Evolutionary conservation across 306 rosid genomes (phyloP).

Genomic region (Alnus glutinosa): DNA sequence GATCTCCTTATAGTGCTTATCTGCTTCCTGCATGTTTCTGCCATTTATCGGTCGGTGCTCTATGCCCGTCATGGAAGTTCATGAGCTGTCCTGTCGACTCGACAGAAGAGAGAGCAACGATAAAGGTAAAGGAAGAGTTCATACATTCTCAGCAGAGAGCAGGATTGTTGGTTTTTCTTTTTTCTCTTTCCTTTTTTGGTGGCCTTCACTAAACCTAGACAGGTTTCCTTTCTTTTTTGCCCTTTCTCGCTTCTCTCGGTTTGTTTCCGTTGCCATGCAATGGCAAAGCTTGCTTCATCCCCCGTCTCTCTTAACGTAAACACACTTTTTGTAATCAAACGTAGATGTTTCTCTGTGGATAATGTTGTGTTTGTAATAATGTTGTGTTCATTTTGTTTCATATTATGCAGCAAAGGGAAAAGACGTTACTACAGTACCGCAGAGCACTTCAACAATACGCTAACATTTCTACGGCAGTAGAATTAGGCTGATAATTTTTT

Average conservation of each 20-base stretch:
- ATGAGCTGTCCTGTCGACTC: slow-evolving; percentile 9
- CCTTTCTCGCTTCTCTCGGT: neutral
- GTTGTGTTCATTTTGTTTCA: too few relatives aligned
- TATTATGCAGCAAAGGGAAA: neutral
- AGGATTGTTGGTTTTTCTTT: neutral
- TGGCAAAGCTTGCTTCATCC: too few relatives aligned
- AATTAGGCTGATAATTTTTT: too few relatives aligned
- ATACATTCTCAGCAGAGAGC: neutral
- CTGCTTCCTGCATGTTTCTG: slow-evolving; percentile 75
- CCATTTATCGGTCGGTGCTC: slow-evolving; percentile 76
- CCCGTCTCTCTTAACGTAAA: too few relatives aligned
- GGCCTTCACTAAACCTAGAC: neutral
- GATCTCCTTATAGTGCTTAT: slow-evolving; percentile 65
- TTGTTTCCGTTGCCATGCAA: neutral
- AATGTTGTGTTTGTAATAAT: neutral
- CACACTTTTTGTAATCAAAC: neutral
- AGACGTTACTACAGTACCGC: neutral
- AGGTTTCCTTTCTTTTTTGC: neutral
- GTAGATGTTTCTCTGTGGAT: neutral
- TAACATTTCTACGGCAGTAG: too few relatives aligned
- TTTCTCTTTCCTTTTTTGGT: neutral
- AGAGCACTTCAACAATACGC: too few relatives aligned
- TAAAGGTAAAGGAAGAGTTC: neutral
- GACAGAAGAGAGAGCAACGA: neutral
- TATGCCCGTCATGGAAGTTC: slow-evolving; percentile 73